Evolutionary conservation across 2,329 filamentous ascomycete genomes (phyloP).

Genomic region (Curvularia sp.): DNA sequence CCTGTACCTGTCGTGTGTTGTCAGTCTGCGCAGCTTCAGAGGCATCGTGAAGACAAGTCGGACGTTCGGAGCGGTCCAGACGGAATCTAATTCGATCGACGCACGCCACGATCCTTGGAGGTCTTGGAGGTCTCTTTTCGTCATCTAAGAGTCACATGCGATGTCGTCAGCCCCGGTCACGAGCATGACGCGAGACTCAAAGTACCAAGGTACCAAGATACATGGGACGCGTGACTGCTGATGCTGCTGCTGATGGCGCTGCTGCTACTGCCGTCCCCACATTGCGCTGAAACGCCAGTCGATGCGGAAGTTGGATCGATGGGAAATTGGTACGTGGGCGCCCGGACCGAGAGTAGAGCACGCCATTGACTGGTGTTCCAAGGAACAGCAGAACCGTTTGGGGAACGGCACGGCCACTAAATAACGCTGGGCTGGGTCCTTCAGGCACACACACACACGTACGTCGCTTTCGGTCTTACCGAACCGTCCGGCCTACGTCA

Average conservation of each 20-base stretch:
- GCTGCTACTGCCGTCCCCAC: neutral
- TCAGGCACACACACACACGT: neutral
- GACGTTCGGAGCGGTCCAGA: neutral
- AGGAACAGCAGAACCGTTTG: neutral
- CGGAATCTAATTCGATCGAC: slow-evolving; percentile 15
- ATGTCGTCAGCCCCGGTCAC: neutral
- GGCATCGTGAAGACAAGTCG: neutral
- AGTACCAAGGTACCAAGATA: neutral
- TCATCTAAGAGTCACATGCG: neutral
- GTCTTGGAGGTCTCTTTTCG: neutral
- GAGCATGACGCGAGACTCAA: neutral
- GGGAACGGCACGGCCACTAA: slow-evolving; percentile 2
- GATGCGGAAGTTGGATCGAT: no score
- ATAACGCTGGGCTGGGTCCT: neutral
- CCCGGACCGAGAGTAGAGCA: neutral
- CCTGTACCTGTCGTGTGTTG: neutral
- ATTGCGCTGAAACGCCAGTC: neutral
- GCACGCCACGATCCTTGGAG: slow-evolving; percentile 8
- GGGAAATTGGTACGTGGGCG: neutral
- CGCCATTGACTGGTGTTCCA: neutral
- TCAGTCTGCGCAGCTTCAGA: neutral
- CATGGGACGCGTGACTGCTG: neutral
- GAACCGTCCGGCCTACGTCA: neutral
- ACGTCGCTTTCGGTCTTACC: neutral
- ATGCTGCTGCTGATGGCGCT: neutral